These are phyloP conservation scores for Hymenoscyphus albidus DNA, from an alignment of 2,329 filamentous ascomycete genomes.

Conservation along the genomic window DNA sequence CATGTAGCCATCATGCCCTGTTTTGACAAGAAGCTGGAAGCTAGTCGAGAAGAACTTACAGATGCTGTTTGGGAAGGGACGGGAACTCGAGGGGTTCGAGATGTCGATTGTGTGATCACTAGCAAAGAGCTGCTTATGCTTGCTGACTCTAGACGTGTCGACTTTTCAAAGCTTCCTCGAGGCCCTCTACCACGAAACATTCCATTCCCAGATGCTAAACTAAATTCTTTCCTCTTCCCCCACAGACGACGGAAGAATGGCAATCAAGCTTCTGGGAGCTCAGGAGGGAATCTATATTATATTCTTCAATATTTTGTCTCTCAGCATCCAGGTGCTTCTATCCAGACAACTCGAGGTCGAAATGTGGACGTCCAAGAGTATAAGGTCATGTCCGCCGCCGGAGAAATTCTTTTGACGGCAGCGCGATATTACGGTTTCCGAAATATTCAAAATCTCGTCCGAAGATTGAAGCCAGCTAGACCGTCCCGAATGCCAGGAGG, in stretches of 20 bases:
- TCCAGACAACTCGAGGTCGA: conserved; percentile 70
- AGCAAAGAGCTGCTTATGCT: conserved; percentile 91
- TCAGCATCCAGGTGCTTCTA: conserved; percentile 65
- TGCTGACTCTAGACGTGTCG: conserved; percentile 72
- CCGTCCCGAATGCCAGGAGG: conserved; percentile 77
- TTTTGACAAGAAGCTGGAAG: conserved; percentile 98
- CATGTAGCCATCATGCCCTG: conserved; percentile 96
- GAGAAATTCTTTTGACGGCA: conserved; percentile 65
- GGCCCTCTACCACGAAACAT: conserved; percentile 47
- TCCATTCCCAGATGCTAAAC: conserved; percentile 67
- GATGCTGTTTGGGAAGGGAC: conserved; percentile 66
- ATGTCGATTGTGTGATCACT: conserved; percentile 97
- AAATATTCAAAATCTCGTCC: conserved; percentile 96
- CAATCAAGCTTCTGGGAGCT: conserved; percentile 64
- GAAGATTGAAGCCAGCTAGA: conserved; percentile 79
- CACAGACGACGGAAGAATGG: conserved; percentile 40
- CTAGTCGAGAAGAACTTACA: conserved; percentile 87
- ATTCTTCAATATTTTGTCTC: conserved; percentile 73
- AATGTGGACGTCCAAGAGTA: conserved; percentile 93
- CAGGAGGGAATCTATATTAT: conserved; percentile 84
- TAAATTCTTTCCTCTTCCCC: conserved; percentile 74
- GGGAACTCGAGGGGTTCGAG: conserved; percentile 60
- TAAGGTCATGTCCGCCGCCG: conserved; percentile 54
- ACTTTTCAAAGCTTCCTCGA: conserved; percentile 69
- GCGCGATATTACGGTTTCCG: conserved; percentile 96